Percentiles rank a stretch among this genome's conserved stretches.
Conservation (phyloP, 768 basidiomycete species). For the Filobasidium wieringae region DNA sequence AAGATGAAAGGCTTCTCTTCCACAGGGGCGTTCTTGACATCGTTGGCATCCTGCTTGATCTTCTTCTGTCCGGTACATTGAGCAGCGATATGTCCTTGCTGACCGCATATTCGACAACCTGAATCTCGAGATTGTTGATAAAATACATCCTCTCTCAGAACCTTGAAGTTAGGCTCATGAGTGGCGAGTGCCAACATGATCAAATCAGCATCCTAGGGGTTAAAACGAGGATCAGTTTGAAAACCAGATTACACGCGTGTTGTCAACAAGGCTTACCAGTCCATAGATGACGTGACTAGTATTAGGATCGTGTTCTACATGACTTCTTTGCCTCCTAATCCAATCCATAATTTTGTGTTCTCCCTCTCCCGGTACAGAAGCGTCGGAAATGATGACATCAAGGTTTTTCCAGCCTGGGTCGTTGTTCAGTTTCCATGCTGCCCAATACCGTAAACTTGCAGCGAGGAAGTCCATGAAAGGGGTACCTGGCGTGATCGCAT, state of each 20-base stretch:
- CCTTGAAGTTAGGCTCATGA: slow-evolving; percentile 95
- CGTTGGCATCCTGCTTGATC: slow-evolving; percentile 46
- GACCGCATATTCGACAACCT: slow-evolving; percentile 84
- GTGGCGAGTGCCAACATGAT: slow-evolving; percentile 98
- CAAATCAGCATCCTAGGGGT: slow-evolving; percentile 82
- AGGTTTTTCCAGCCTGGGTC: slow-evolving; percentile 94
- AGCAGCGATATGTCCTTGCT: slow-evolving; percentile 88
- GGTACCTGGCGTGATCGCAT: slow-evolving; percentile 88
- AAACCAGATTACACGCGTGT: background rate
- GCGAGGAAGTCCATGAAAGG: slow-evolving; percentile 54
- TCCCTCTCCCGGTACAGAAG: slow-evolving; percentile 93
- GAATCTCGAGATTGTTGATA: slow-evolving; percentile 57
- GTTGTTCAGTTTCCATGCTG: slow-evolving; percentile 82
- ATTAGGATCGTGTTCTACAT: slow-evolving; percentile 85
- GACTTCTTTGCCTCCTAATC: slow-evolving; percentile 76
- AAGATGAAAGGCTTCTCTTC: slow-evolving; percentile 97
- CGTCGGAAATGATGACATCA: slow-evolving; percentile 92
- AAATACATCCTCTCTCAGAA: slow-evolving; percentile 96
- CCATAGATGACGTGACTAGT: slow-evolving; percentile 96
- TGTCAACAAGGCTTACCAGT: slow-evolving; percentile 48
- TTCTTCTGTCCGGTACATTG: slow-evolving; percentile 63
- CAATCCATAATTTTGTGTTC: slow-evolving; percentile 99
- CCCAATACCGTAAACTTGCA: slow-evolving; percentile 83
- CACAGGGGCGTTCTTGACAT: slow-evolving; percentile 44
- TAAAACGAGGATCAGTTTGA: background rate